Evolutionary conservation across 805 yeast species (phyloP).

Genomic region (Suhomyces kilbournensis): DNA sequence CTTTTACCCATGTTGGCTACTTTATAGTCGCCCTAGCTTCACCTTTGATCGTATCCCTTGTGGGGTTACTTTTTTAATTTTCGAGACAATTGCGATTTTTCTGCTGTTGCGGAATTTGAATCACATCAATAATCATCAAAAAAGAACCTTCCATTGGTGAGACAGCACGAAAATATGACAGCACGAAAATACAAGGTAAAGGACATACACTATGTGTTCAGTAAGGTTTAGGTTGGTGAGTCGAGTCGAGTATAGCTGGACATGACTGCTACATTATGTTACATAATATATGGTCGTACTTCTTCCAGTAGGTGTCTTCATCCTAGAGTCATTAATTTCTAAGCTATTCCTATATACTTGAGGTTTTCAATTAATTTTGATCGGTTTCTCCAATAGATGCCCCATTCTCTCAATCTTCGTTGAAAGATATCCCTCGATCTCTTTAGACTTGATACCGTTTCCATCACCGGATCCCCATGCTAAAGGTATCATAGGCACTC

Average conservation of each 20-base stretch:
- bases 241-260: not conserved
- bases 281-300: not conserved
- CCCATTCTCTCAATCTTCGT: conserved; percentile 98
- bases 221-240: not conserved
- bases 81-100: not conserved
- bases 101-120: not conserved
- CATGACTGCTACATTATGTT: no score
- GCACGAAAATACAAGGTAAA: no score
- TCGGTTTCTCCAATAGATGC: conserved; percentile 64
- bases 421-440: conserved; percentile 87
- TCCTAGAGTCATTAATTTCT: not conserved
- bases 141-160: not conserved
- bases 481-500: conserved; percentile 96
- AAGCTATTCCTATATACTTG: not conserved
- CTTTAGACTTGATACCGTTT: conserved; percentile 74
- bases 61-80: not conserved
- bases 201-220: not conserved
- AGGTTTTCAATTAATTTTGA: conserved; percentile 15
- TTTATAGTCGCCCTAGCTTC: not conserved
- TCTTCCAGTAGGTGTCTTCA: not conserved
- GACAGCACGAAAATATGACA: no score
- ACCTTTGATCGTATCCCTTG: not conserved
- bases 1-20: not conserved
- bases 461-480: conserved; percentile 62
- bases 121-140: not conserved